Evolutionary conservation across 306 rosid species (phyloP), one percentile per base, ranked within the genome.

Genomic region (Cyclanthera cordifolia): DNA sequence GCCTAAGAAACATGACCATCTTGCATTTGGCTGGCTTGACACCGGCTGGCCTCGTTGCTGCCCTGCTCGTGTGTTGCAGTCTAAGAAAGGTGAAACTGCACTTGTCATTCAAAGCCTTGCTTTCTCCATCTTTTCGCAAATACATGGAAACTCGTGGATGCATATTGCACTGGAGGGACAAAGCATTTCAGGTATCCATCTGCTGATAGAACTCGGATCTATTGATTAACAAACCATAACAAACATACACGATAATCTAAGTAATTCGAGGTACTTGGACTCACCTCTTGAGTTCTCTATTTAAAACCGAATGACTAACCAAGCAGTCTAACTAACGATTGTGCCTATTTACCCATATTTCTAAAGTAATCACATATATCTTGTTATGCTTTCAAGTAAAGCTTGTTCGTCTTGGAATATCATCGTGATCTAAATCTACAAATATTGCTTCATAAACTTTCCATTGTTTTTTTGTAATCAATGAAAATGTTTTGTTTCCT

Each of bases 11-110:
- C 72, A 68, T 84, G 72, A 79, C 88, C 64, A 84, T 89, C 71
- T 78, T 84, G 79, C 84, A 81, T 77, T 72, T 84, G 72, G 76
- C 79, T 21, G 86, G 83, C 47, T 74, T 86, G 81, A 86, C 85
- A 74, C 81, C 88, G 17, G 79, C 67, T 28, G 96, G 92, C 67
- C 79, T 89, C 27, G 79, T 77, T 45, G 83, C 93, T 12, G 73
- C 83, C 39, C 85, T 89, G 43, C 64, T 78, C 69, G 75, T 82
- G 50, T 74, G 83, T 64, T 80, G 76, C 66, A 78, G 82, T 37
- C 76, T 86, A 71, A 82, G 81, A 60, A 86, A 76, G 76, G 85
- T 85, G 73, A 89, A 89, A 84, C 82, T 89, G 34, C 80, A 83
- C 57, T 53, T 86, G 67, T 81, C 79, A 72, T 88, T 80, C n/a